A percentile compares a stretch with the other conserved stretches of the same genome.
These are phyloP conservation scores for Macroventuria anomochaeta DNA, from an alignment of 2,329 filamentous ascomycete species.

Conservation along the genomic window DNA sequence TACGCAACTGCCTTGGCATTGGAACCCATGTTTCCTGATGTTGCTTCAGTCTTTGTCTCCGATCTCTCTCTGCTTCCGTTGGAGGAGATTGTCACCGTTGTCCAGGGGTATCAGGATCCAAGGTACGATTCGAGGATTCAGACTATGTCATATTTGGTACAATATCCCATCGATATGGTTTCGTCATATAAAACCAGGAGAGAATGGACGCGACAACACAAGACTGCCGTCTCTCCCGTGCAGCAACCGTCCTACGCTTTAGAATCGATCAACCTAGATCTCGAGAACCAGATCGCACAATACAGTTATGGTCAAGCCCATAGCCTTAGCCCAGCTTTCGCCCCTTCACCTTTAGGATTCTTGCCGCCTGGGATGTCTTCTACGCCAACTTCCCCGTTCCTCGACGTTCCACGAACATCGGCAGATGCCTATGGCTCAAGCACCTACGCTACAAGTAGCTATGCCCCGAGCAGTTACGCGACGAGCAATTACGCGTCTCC, in stretches of 20 bases:
- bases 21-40: slow-evolving; percentile 89
- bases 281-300: slow-evolving; percentile 50
- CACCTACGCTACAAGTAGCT: slow-evolving; percentile 44
- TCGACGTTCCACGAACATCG: slow-evolving; percentile 53
- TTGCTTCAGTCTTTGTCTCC: slow-evolving; percentile 80
- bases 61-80: slow-evolving; percentile 77
- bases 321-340: slow-evolving; percentile 59
- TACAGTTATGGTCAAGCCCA: slow-evolving; percentile 48
- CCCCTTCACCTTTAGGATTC: slow-evolving; percentile 54
- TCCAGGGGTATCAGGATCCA: slow-evolving; percentile 59
- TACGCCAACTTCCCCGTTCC: slow-evolving; percentile 50
- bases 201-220: slow-evolving; percentile 50
- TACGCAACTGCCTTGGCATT: slow-evolving; percentile 87
- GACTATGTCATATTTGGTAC: slow-evolving; percentile 55
- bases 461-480: slow-evolving; percentile 30
- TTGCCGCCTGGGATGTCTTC: slow-evolving; percentile 44
- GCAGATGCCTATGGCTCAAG: slow-evolving; percentile 28
- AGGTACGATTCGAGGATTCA: slow-evolving; percentile 51
- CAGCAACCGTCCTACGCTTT: slow-evolving; percentile 47
- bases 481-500: slow-evolving; percentile 47
- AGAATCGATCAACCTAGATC: slow-evolving; percentile 50
- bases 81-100: slow-evolving; percentile 81
- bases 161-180: slow-evolving; percentile 54
- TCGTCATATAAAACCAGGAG: slow-evolving; percentile 51
- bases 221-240: slow-evolving; percentile 39